Conservation (phyloP, 257 asterid genomes). For the Voacanga thouarsii region DNA sequence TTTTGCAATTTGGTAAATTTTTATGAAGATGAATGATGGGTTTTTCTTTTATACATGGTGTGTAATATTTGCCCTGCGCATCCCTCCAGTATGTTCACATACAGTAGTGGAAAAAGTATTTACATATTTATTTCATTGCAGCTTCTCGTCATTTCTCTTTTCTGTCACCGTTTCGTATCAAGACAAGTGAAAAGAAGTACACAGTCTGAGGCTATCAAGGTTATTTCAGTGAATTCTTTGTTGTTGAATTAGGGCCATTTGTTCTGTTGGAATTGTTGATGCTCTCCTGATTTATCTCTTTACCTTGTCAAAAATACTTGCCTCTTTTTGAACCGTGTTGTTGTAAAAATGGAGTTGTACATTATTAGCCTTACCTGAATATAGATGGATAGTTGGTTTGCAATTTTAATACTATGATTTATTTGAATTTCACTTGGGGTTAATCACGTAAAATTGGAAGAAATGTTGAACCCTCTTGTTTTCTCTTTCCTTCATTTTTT, state of each 20-base stretch:
- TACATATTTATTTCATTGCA: conserved; percentile 31
- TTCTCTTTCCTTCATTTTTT: neutral
- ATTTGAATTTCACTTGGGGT: neutral
- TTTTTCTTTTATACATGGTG: no score
- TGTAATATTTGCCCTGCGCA: no score
- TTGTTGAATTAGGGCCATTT: neutral
- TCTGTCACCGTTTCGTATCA: conserved; percentile 64
- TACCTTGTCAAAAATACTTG: neutral
- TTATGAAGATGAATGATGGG: no score
- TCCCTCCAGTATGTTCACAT: neutral
- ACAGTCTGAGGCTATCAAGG: conserved; percentile 19
- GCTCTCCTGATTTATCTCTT: neutral
- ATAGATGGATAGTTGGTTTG: neutral
- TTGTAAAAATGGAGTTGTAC: neutral
- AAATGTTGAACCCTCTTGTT: neutral
- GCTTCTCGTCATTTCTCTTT: conserved; percentile 85
- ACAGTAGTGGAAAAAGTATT: neutral
- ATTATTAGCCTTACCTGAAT: neutral
- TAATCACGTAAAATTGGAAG: conserved; percentile 4
- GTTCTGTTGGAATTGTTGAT: neutral
- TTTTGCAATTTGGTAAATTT: no score
- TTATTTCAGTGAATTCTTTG: neutral
- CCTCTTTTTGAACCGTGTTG: neutral
- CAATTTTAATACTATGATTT: conserved; percentile 1
- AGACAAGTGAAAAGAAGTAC: conserved; percentile 66